phyloP scores from a whole-genome alignment of 345 rosid genomes.

The Heritiera littoralis region DNA sequence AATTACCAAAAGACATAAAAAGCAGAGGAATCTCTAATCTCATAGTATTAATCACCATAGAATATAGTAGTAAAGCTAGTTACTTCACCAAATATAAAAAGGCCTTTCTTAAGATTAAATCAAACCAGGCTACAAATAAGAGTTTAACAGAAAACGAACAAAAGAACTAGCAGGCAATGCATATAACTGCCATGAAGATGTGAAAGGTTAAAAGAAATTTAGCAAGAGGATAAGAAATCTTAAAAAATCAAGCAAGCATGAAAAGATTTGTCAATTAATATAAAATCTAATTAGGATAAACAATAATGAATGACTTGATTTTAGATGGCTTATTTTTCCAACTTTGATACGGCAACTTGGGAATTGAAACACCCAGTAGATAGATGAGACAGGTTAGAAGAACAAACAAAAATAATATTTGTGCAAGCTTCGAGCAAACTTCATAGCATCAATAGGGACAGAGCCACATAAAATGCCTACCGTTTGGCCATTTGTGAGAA shows the following conservation, averaged over 20 bases:
- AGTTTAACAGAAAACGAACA: not conserved
- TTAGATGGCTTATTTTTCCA: not conserved
- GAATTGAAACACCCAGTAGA: not conserved
- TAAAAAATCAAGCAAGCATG: not conserved
- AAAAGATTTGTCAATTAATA: not conserved
- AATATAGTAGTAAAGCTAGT: not conserved
- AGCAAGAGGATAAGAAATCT: not conserved
- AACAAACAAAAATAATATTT: not conserved
- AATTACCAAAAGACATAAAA: not conserved
- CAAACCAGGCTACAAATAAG: not conserved
- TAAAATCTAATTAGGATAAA: not conserved
- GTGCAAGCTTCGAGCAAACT: not conserved
- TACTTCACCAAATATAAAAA: not conserved
- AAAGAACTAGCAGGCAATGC: not conserved
- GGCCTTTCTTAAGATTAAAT: not conserved
- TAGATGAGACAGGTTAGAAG: not conserved
- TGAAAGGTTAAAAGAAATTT: not conserved
- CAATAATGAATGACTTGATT: not conserved
- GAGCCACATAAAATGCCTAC: slow-evolving; percentile 39
- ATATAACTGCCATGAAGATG: not conserved
- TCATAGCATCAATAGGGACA: not conserved
- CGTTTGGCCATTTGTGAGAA: slow-evolving; percentile 81
- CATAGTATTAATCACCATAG: not conserved
- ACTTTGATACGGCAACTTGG: not conserved
- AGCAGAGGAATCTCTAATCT: not conserved